Conservation (phyloP, 2,329 filamentous ascomycete genomes). For the Fusarium dlaminii region DNA sequence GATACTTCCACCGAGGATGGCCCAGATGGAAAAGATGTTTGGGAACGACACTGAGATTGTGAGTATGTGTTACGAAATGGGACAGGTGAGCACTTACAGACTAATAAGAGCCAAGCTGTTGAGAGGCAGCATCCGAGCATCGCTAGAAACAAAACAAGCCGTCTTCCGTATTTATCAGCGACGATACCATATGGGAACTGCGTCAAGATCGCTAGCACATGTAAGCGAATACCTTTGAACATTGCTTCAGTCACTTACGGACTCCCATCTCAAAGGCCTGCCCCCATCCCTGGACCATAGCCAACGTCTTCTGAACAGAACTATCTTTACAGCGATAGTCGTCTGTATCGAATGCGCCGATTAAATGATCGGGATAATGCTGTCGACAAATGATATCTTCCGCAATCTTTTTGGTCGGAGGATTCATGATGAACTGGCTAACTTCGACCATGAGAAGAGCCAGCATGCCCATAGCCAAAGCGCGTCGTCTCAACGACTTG, state of each 20-base stretch:
- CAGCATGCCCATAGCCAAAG: constrained; percentile 48
- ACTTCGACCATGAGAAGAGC: constrained; percentile 56
- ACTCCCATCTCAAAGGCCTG: constrained; percentile 58
- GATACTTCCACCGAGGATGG: constrained; percentile 46
- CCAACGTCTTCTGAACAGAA: constrained; percentile 61
- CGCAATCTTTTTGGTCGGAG: constrained; percentile 60
- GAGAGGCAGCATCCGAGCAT: constrained; percentile 46
- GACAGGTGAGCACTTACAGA: constrained; percentile 41
- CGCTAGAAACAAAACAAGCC: constrained; percentile 51
- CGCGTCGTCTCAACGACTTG: constrained; percentile 42
- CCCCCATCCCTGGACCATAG: constrained; percentile 60
- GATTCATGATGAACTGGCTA: constrained; percentile 49
- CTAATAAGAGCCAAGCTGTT: constrained; percentile 43
- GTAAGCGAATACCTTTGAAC: neutral
- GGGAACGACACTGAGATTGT: constrained; percentile 48
- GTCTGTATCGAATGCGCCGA: constrained; percentile 39
- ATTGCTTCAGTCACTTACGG: constrained; percentile 43
- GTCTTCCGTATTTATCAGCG: constrained; percentile 58
- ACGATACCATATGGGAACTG: constrained; percentile 59
- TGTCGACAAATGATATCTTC: constrained; percentile 64
- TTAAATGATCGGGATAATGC: constrained; percentile 54
- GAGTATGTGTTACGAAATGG: neutral
- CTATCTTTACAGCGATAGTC: constrained; percentile 60
- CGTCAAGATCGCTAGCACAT: constrained; percentile 49
- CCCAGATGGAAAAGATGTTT: constrained; percentile 53